A percentile compares a stretch with the other conserved stretches of the same genome.
Conservation (phyloP, 192 early-diverging fungal genomes). For the Gryganskiella cystojenkinii region DNA sequence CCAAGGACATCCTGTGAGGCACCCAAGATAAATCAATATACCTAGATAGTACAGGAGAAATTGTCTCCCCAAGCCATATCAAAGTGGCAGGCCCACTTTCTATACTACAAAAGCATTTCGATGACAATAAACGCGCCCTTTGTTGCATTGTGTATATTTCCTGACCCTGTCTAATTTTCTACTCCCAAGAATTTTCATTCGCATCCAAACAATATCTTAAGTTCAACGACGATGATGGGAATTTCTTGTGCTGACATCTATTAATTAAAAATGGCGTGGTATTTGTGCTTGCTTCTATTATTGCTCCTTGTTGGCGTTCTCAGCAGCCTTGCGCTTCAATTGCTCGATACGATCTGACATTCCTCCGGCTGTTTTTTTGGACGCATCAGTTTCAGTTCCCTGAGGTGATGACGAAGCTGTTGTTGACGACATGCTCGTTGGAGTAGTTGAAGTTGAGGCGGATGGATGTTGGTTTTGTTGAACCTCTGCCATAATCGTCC, state of each 20-base stretch:
- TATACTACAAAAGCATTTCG: too few species aligned
- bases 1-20: too few species aligned
- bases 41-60: too few species aligned
- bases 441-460: background rate
- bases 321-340: constrained; percentile 40
- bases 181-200: too few species aligned
- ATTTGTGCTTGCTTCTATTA: background rate
- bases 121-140: too few species aligned
- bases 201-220: too few species aligned
- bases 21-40: too few species aligned
- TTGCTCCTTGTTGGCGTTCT: constrained; percentile 26
- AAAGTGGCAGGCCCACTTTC: too few species aligned
- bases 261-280: background rate
- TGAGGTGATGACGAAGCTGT: background rate
- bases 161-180: too few species aligned
- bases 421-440: background rate
- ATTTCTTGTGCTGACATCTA: background rate
- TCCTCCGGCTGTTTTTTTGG: constrained; percentile 22
- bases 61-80: too few species aligned
- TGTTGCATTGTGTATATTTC: too few species aligned
- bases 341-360: constrained; percentile 51
- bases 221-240: too few species aligned
- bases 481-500: constrained; percentile 46
- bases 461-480: constrained; percentile 29
- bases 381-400: background rate